Percentiles rank a stretch among this genome's conserved stretches.
Conservation (phyloP, 2,329 filamentous ascomycete species). For the Trichoderma atrobrunneum region DNA sequence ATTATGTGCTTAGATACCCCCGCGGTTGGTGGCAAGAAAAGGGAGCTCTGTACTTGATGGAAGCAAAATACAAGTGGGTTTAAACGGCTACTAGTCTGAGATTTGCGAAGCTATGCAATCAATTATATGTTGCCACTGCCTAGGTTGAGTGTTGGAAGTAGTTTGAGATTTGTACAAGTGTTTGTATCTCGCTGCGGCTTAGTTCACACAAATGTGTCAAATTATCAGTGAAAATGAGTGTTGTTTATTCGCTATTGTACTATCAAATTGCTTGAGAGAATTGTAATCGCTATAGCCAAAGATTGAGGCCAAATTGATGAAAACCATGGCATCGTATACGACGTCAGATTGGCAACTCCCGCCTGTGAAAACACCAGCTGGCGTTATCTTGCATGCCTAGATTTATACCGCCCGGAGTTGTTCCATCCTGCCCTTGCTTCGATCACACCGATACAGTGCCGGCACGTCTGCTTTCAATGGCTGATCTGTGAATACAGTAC, state of each 20-base stretch:
- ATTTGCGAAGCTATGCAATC: not conserved
- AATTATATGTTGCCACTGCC: not conserved
- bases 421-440: not conserved
- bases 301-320: not conserved
- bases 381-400: not conserved
- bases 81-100: not conserved
- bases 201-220: not conserved
- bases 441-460: not conserved
- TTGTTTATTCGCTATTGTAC: not conserved
- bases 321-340: not conserved
- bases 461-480: not conserved
- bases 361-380: not conserved
- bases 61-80: constrained; percentile 9
- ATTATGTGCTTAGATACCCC: constrained; percentile 22
- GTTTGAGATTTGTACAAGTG: not conserved
- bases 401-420: not conserved
- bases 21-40: constrained; percentile 13
- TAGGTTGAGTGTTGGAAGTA: not conserved
- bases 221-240: not conserved
- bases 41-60: constrained; percentile 6
- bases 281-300: not conserved
- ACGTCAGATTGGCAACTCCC: not conserved
- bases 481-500: not conserved
- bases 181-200: not conserved
- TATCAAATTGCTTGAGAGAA: not conserved